These are phyloP conservation scores for Glutinoglossum americanum DNA, from an alignment of 495 filamentous ascomycete species.

Conservation along the genomic window DNA sequence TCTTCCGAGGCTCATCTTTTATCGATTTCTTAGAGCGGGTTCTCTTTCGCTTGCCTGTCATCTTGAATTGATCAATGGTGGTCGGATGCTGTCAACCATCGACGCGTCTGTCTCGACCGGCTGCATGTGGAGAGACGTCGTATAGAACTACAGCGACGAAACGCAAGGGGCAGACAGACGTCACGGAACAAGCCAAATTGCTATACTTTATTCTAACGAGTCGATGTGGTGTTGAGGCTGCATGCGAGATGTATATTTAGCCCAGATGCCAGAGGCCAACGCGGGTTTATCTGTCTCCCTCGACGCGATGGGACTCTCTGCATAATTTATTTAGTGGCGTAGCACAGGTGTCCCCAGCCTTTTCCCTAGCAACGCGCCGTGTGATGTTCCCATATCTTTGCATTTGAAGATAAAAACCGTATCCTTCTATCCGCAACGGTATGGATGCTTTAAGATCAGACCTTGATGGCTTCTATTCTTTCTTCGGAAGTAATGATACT, in stretches of 20 bases:
- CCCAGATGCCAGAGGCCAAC: background rate
- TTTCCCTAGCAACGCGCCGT: background rate
- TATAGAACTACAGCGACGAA: no score
- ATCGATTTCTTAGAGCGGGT: background rate
- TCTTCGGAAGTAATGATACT: no score
- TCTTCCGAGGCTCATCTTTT: background rate
- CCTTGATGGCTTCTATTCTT: no score
- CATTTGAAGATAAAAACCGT: no score
- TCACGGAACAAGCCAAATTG: no score
- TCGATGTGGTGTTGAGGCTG: background rate
- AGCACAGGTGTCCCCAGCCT: background rate
- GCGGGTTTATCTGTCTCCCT: background rate
- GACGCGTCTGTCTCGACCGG: background rate
- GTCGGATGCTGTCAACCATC: background rate
- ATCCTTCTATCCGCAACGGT: no score
- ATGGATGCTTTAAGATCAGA: no score
- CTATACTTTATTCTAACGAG: background rate
- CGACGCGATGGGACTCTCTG: background rate
- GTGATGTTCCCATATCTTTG: no score
- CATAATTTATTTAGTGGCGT: background rate
- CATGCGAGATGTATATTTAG: background rate
- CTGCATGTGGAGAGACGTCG: no score
- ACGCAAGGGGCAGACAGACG: no score
- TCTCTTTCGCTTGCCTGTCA: conserved; percentile 3
- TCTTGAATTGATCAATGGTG: background rate